These are phyloP conservation scores for Fusarium buharicum DNA, from an alignment of 2,329 filamentous ascomycete genomes.

Conservation along the genomic window DNA sequence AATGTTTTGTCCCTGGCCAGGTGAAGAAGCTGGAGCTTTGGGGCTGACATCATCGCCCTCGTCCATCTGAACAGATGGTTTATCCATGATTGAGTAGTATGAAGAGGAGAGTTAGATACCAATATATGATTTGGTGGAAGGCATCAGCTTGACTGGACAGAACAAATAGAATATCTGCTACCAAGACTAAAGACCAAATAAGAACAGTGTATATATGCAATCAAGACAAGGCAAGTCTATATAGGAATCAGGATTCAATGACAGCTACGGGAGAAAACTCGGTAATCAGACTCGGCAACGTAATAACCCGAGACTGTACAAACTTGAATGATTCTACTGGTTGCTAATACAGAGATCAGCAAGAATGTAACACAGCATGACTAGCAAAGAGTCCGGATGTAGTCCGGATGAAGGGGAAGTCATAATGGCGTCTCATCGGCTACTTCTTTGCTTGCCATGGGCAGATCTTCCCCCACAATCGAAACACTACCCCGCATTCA, in stretches of 20 bases:
- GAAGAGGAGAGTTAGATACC: background rate
- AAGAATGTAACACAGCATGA: conserved; percentile 3
- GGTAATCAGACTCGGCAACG: conserved; percentile 3
- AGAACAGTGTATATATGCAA: background rate
- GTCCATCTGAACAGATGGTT: conserved; percentile 29
- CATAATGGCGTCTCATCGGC: background rate
- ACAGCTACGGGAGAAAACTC: background rate
- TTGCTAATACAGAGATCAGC: background rate
- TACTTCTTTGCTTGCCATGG: background rate
- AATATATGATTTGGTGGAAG: too few species aligned
- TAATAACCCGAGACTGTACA: conserved; percentile 1
- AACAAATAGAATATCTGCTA: background rate
- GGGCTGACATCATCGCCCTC: conserved; percentile 9
- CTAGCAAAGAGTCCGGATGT: background rate
- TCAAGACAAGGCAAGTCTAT: background rate
- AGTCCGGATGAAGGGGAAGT: background rate
- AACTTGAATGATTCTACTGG: background rate
- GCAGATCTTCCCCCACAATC: conserved; percentile 13
- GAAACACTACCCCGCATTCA: conserved; percentile 10
- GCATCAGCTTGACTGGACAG: too few species aligned
- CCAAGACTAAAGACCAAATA: background rate
- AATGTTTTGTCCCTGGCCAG: conserved; percentile 7
- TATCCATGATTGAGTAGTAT: conserved; percentile 14
- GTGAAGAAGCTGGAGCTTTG: background rate
- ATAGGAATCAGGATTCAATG: background rate